A percentile compares a stretch with the other conserved stretches of the same genome.
These are phyloP conservation scores for Bruguiera sexangula DNA, from an alignment of 345 rosid species.

Conservation along the genomic window DNA sequence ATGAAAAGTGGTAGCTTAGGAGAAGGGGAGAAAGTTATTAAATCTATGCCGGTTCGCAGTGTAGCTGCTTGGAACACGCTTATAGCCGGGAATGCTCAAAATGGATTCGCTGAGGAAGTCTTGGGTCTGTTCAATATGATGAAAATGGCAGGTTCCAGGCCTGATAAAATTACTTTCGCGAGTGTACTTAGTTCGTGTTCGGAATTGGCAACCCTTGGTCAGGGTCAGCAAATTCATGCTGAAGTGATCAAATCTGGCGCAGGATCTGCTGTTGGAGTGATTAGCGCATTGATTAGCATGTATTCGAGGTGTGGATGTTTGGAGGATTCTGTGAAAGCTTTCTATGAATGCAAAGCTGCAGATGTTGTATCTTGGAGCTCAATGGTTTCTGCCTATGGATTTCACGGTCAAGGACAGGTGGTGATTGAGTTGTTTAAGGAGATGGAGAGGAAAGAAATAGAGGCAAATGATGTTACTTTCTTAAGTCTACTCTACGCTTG, in stretches of 20 bases:
- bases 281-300: conserved; percentile 64
- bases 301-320: conserved; percentile 76
- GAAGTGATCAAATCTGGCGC: conserved; percentile 60
- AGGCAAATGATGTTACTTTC: conserved; percentile 57
- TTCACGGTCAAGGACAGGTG: conserved; percentile 66
- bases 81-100: conserved; percentile 61
- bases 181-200: conserved; percentile 72
- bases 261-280: conserved; percentile 42
- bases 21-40: conserved; percentile 60
- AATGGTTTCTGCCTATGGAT: conserved; percentile 73
- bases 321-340: conserved; percentile 56
- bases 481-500: conserved; percentile 75
- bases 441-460: conserved; percentile 44
- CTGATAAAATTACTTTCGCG: conserved; percentile 60
- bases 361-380: conserved; percentile 86
- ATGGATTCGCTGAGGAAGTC: conserved; percentile 51
- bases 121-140: conserved; percentile 46
- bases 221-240: conserved; percentile 76
- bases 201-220: conserved; percentile 64
- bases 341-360: conserved; percentile 43
- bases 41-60: conserved; percentile 43
- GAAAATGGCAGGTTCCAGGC: conserved; percentile 56
- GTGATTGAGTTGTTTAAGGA: conserved; percentile 54
- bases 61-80: conserved; percentile 75
- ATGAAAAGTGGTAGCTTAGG: conserved; percentile 56